phyloP scores from a whole-genome alignment of 2,329 filamentous ascomycete species.

The Epichloe sp. region DNA sequence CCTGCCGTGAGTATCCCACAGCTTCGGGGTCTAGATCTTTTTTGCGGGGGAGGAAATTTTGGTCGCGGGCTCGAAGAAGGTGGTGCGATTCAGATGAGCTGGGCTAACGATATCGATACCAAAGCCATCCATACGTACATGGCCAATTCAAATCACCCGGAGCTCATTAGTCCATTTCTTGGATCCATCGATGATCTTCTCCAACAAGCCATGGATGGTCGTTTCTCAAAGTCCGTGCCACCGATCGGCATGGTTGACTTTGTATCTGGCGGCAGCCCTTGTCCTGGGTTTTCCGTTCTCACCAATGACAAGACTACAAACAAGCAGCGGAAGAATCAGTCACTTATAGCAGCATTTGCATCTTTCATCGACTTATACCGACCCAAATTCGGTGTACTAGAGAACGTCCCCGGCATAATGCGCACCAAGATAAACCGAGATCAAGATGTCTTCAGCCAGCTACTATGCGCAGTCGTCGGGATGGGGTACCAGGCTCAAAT shows the following conservation, averaged over 20 bases:
- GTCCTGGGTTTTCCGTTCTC: conserved; percentile 58
- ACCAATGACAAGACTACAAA: conserved; percentile 44
- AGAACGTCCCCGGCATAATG: conserved; percentile 62
- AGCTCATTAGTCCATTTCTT: conserved; percentile 40
- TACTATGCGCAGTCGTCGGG: conserved; percentile 60
- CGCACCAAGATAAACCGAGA: conserved; percentile 28
- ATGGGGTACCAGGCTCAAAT: conserved; percentile 65
- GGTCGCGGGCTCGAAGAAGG: conserved; percentile 65
- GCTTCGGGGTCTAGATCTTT: conserved; percentile 55
- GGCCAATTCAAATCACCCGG: conserved; percentile 41
- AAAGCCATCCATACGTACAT: conserved; percentile 59
- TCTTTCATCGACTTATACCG: conserved; percentile 63
- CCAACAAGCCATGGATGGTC: conserved; percentile 37
- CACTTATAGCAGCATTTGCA: conserved; percentile 63
- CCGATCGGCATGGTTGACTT: conserved; percentile 51
- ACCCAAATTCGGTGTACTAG: conserved; percentile 61
- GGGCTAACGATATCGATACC: conserved; percentile 53
- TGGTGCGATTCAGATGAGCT: conserved; percentile 49
- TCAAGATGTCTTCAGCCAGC: conserved; percentile 58
- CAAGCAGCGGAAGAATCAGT: conserved; percentile 54
- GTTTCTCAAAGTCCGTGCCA: conserved; percentile 35
- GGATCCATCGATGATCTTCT: conserved; percentile 64
- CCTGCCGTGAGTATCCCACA: conserved; percentile 22
- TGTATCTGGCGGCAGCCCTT: conserved; percentile 62
- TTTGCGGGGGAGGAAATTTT: conserved; percentile 67